Conservation (phyloP, 2,329 filamentous ascomycete species). For the Xylariomycetidae sp. region DNA sequence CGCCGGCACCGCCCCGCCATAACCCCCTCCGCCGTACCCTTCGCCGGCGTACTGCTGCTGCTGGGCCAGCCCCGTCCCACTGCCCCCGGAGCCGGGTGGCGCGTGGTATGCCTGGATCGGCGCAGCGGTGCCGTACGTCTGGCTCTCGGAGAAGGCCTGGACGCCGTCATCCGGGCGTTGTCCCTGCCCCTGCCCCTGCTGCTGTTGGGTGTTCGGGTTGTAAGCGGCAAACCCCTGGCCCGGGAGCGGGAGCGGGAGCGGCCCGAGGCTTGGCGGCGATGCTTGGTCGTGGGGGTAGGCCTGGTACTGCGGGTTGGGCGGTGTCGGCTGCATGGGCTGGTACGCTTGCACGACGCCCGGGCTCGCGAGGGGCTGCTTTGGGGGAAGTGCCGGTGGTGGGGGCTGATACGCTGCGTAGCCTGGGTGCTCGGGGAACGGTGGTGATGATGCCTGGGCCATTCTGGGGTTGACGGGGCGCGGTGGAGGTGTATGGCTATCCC, state of each 20-base stretch:
- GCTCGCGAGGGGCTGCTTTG: too few relatives aligned
- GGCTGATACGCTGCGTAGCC: neutral
- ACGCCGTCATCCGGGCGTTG: too few relatives aligned
- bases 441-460: constrained; percentile 14
- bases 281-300: constrained; percentile 6
- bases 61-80: neutral
- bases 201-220: too few relatives aligned
- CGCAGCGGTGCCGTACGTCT: constrained; percentile 2
- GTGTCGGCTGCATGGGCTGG: constrained; percentile 6
- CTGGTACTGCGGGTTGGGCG: constrained; percentile 4
- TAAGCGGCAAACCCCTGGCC: too few relatives aligned
- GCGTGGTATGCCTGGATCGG: neutral
- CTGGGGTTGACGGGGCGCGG: too few relatives aligned
- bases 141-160: too few relatives aligned
- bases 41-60: constrained; percentile 8
- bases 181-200: too few relatives aligned
- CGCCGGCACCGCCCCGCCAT: constrained; percentile 14
- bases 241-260: neutral
- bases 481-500: constrained; percentile 4
- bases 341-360: constrained; percentile 2
- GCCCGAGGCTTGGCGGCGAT: constrained; percentile 5
- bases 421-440: constrained; percentile 7
- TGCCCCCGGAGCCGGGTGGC: neutral
- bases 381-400: too few relatives aligned
- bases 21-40: constrained; percentile 7